Percentiles rank a stretch among this genome's conserved stretches.
phyloP scores from a whole-genome alignment of 257 asterid species.

The Fraxinus pennsylvanica region DNA sequence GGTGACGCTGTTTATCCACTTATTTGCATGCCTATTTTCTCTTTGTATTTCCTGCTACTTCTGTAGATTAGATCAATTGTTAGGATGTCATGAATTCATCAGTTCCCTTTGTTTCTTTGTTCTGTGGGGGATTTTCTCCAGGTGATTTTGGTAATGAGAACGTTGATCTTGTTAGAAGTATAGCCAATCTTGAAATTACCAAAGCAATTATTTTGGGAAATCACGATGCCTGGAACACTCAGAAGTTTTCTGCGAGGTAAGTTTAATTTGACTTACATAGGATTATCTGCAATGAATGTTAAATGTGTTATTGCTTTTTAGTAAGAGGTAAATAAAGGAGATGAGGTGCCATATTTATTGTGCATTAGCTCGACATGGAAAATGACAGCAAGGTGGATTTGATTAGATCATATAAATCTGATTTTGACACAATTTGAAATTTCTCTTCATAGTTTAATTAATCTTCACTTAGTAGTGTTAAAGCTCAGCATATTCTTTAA shows the following conservation, averaged over 20 bases:
- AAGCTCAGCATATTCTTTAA: not conserved
- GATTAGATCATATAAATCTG: not conserved
- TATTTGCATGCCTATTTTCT: conserved; percentile 14
- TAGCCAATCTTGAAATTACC: conserved; percentile 62
- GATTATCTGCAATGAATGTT: conserved; percentile 3
- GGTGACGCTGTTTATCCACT: conserved; percentile 32
- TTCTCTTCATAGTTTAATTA: not conserved
- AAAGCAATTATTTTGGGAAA: conserved; percentile 91
- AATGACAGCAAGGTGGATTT: not conserved
- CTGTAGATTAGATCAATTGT: conserved; percentile 14
- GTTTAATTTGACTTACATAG: not conserved
- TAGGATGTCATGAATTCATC: conserved; percentile 21
- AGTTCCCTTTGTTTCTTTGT: conserved; percentile 24
- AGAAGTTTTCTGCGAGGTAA: conserved; percentile 64
- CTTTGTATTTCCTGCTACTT: conserved; percentile 16
- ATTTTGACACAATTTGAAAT: not conserved
- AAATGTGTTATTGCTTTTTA: not conserved
- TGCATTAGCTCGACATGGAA: not conserved
- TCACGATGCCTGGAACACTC: conserved; percentile 95
- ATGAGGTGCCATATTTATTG: not conserved
- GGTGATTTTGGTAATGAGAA: conserved; percentile 99
- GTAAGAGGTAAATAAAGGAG: not conserved
- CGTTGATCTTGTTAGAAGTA: conserved; percentile 68
- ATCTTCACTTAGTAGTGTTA: not conserved
- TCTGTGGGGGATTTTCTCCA: conserved; percentile 33